Evolutionary conservation across 2,329 filamentous ascomycete species (phyloP).

Genomic region (Neonectria ditissima): DNA sequence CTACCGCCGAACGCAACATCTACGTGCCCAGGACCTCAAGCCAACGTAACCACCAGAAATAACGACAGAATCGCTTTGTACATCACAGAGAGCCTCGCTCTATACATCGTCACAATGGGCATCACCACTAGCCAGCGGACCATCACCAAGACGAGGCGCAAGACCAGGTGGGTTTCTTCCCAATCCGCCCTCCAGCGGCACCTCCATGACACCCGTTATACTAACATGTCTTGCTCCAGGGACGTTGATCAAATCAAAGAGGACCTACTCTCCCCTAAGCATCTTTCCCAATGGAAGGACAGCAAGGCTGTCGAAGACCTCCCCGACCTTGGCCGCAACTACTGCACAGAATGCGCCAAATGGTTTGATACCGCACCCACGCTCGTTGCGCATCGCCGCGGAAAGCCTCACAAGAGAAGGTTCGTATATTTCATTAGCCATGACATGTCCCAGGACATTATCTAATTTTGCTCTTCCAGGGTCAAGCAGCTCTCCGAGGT

Average conservation of each 20-base stretch:
- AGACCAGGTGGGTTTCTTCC: conserved; percentile 65
- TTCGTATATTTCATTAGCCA: conserved; percentile 31
- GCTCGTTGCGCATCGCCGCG: conserved; percentile 79
- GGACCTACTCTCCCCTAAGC: conserved; percentile 82
- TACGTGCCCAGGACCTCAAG: conserved; percentile 13
- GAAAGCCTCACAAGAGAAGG: conserved; percentile 95
- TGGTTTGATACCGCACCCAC: conserved; percentile 92
- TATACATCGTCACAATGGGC: conserved; percentile 65
- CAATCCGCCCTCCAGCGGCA: not conserved
- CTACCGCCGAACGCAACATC: conserved; percentile 14
- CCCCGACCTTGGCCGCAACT: conserved; percentile 85
- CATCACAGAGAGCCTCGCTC: not conserved
- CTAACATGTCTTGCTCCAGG: conserved; percentile 60
- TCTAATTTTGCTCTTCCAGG: conserved; percentile 59
- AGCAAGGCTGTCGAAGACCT: conserved; percentile 87
- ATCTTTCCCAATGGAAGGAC: conserved; percentile 82
- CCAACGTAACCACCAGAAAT: not conserved
- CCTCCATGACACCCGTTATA: not conserved
- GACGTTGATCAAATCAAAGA: conserved; percentile 93
- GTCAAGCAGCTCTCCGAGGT: conserved; percentile 85
- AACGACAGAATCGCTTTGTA: not conserved
- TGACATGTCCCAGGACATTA: conserved; percentile 20
- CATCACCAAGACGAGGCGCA: conserved; percentile 80
- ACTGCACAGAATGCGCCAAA: conserved; percentile 94
- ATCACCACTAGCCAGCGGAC: conserved; percentile 71